Evolutionary conservation across 305 asterid species (phyloP).

Genomic region (Lippia alba): DNA sequence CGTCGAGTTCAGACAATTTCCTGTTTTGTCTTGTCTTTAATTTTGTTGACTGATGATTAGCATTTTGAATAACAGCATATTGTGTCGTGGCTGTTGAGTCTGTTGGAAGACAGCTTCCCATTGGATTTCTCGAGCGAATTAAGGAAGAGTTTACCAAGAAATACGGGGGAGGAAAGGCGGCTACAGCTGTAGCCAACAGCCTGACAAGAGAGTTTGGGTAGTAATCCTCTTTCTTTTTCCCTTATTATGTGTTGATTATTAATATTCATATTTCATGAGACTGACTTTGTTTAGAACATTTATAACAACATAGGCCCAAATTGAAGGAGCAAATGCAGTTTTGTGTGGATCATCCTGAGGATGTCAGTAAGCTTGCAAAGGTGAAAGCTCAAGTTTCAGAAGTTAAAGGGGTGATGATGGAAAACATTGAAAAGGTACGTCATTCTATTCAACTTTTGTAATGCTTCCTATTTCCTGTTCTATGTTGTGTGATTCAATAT

Average conservation of each 20-base stretch:
- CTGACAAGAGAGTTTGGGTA: slow-evolving; percentile 71
- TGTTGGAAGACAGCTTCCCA: slow-evolving; percentile 69
- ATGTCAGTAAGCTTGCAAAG: slow-evolving; percentile 66
- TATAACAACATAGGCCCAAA: slow-evolving; percentile 50
- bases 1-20: background rate
- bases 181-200: slow-evolving; percentile 72
- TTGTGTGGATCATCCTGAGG: slow-evolving; percentile 75
- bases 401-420: slow-evolving; percentile 87
- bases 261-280: slow-evolving; percentile 3
- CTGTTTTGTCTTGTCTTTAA: background rate
- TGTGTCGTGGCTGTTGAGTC: slow-evolving; percentile 81
- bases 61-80: slow-evolving; percentile 56
- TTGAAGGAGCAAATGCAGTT: slow-evolving; percentile 78
- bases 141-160: slow-evolving; percentile 77
- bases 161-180: slow-evolving; percentile 75
- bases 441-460: background rate
- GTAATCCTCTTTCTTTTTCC: slow-evolving; percentile 11
- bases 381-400: slow-evolving; percentile 80
- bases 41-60: slow-evolving; percentile 19
- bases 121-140: slow-evolving; percentile 68
- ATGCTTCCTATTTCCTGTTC: background rate
- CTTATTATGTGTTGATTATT: background rate
- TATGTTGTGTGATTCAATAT: slow-evolving; percentile 27
- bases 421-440: slow-evolving; percentile 68
- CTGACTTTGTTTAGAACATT: slow-evolving; percentile 14